Conservation (phyloP, 371 early-diverging fungal genomes). For the Mortierella sp. region DNA sequence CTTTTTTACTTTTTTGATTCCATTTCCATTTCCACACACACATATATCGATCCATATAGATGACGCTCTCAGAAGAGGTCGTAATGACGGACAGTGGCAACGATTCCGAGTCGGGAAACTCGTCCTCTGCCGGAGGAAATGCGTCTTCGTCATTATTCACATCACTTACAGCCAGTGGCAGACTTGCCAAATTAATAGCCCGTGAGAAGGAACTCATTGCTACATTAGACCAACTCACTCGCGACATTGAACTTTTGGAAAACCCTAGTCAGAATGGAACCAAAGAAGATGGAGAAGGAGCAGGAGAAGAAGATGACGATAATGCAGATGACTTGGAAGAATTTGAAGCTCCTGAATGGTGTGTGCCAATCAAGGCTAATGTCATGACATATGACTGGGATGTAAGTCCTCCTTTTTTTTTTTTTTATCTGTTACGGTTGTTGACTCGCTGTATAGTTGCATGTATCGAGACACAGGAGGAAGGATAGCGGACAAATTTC, state of each 20-base stretch:
- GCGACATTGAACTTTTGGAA: conserved; percentile 44
- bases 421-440: too few relatives aligned
- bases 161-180: conserved; percentile 29
- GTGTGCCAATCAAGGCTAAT: conserved; percentile 94
- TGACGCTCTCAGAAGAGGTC: conserved; percentile 51
- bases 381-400: conserved; percentile 96
- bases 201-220: conserved; percentile 53
- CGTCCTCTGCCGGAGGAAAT: conserved; percentile 12
- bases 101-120: conserved; percentile 49
- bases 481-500: not conserved
- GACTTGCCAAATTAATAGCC: conserved; percentile 37
- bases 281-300: conserved; percentile 15
- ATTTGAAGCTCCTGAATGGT: conserved; percentile 94
- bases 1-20: not conserved
- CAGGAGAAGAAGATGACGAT: conserved; percentile 32
- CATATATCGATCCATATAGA: conserved; percentile 1
- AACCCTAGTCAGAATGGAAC: not conserved
- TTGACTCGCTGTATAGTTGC: not conserved
- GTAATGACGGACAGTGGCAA: conserved; percentile 55
- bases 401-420: conserved; percentile 59
- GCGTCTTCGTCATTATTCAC: conserved; percentile 14
- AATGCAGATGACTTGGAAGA: conserved; percentile 77
- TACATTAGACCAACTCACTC: conserved; percentile 37
- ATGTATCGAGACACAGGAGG: not conserved
- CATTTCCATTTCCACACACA: not conserved